Percentiles rank a stretch among this genome's conserved stretches.
phyloP scores from a whole-genome alignment of 1,139 yeast species.

The Candida sp. region DNA sequence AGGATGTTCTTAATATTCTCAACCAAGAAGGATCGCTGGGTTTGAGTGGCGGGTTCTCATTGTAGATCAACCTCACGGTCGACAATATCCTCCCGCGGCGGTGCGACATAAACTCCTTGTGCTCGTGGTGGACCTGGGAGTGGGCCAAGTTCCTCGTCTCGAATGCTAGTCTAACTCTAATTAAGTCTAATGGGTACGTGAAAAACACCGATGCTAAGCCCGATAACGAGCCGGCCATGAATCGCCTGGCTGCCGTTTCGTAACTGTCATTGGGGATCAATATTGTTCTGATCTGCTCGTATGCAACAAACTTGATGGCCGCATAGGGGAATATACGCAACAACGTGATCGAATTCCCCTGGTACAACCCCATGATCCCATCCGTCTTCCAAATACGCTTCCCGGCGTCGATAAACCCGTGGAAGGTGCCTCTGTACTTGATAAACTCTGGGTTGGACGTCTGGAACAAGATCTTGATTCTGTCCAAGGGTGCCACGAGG shows the following conservation, averaged over 20 bases:
- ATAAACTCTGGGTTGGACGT: slow-evolving; percentile 91
- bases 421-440: slow-evolving; percentile 78
- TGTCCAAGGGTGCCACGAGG: slow-evolving; percentile 91
- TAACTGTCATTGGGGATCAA: slow-evolving; percentile 74
- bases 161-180: slow-evolving; percentile 91
- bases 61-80: slow-evolving; percentile 59
- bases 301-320: slow-evolving; percentile 96
- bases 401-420: slow-evolving; percentile 79
- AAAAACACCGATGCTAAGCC: slow-evolving; percentile 87
- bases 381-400: slow-evolving; percentile 65
- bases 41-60: slow-evolving; percentile 59
- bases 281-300: slow-evolving; percentile 86
- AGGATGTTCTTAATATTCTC: slow-evolving; percentile 31
- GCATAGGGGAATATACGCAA: slow-evolving; percentile 96
- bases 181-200: slow-evolving; percentile 91
- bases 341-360: slow-evolving; percentile 95
- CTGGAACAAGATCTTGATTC: slow-evolving; percentile 94
- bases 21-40: slow-evolving; percentile 43
- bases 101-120: slow-evolving; percentile 25
- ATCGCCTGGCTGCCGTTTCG: slow-evolving; percentile 83
- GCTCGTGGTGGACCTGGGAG: slow-evolving; percentile 23
- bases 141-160: slow-evolving; percentile 60
- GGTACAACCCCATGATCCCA: slow-evolving; percentile 86
- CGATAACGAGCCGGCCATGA: slow-evolving; percentile 89
- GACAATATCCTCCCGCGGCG: slow-evolving; percentile 58